Base-by-base conservation (phyloP, 192 early-diverging fungal species). In the Anaeromyces robustus region DNA sequence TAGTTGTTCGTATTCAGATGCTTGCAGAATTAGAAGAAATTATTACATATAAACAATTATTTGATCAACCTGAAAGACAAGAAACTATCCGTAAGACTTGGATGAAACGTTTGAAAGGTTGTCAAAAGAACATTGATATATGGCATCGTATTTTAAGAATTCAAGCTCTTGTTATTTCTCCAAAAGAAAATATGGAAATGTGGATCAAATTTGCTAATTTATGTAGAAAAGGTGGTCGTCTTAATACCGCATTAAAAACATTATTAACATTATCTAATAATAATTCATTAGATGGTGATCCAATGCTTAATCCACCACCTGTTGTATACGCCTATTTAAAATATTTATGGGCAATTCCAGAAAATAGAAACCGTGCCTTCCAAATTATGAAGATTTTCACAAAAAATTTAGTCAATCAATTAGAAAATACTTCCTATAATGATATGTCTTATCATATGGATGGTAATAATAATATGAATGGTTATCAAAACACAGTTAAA, bases 1-100 rank as follows among this genome's bases (percentile, higher is more conserved):
- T 92, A 37, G 91, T 98, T 12, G 95, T 99, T 19, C 92, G 95
- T 59, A 94, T 96, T 77, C 97, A 99, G 86, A 94, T 99, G 97
- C 92, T 99, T 81, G 94, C 95, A 0, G 97, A 99, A 84, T 84
- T 99, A 78, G 97, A 99, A 84, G 97, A 99, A 85, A 95, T 97
- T 77, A 95, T 99, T 30, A 85, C 88, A 0, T 99, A 96, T 84
- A 96, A 96, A 82, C 91, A 93, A 77, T 86, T 89, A 16, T 87
- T 92, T 30, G 94, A 97, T 80, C 92, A 96, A 30, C 89, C 90
- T 0, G 92, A 97, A 79, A 87, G 92, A 28, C 91, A 89, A 80
- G 85, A 83, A 22, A 88, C 90, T 0, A 97, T 99, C 37, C 86
- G 94, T 37, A 89, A 89, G 30, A 95, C 96, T 0, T 99, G 97